These are phyloP conservation scores for Catharanthus roseus DNA, from an alignment of 257 asterid species.

Conservation along the genomic window DNA sequence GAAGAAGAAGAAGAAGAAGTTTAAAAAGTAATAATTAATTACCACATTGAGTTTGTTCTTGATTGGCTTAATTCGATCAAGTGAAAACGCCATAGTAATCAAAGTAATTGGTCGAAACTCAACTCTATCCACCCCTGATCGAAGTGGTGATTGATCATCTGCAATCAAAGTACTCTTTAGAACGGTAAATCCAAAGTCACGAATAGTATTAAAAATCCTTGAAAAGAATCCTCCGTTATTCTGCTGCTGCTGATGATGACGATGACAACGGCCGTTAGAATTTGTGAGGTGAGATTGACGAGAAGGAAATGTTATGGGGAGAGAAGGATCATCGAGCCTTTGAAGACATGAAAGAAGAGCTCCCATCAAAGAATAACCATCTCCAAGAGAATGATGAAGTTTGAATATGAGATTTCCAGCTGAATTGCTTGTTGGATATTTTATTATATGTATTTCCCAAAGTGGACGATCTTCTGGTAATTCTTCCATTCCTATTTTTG, in stretches of 20 bases:
- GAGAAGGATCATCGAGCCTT: constrained; percentile 49
- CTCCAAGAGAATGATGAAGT: constrained; percentile 74
- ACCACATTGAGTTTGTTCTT: constrained; percentile 51
- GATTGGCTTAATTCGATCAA: constrained; percentile 51
- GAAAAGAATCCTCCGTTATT: too few species aligned
- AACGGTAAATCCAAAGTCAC: constrained; percentile 60
- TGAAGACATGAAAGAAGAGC: constrained; percentile 68
- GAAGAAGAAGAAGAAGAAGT: too few species aligned
- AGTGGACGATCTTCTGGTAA: constrained; percentile 41
- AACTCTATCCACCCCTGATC: constrained; percentile 59
- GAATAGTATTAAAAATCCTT: constrained; percentile 24
- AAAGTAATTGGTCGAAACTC: constrained; percentile 46
- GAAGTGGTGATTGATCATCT: constrained; percentile 48
- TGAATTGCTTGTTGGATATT: constrained; percentile 45
- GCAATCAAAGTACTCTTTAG: constrained; percentile 45
- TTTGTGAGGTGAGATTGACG: constrained; percentile 11
- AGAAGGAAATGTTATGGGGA: constrained; percentile 47
- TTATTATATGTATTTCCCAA: constrained; percentile 70
- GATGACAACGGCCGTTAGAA: too few species aligned
- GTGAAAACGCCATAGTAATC: constrained; percentile 37
- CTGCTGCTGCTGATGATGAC: too few species aligned
- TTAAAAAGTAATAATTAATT: too few species aligned
- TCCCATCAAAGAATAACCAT: constrained; percentile 73
- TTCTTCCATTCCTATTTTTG: constrained; percentile 38
- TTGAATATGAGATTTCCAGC: constrained; percentile 43